Percentiles rank a stretch among this genome's conserved stretches.
Conservation (phyloP, 129 eudicot species). For the Arctium minus region DNA sequence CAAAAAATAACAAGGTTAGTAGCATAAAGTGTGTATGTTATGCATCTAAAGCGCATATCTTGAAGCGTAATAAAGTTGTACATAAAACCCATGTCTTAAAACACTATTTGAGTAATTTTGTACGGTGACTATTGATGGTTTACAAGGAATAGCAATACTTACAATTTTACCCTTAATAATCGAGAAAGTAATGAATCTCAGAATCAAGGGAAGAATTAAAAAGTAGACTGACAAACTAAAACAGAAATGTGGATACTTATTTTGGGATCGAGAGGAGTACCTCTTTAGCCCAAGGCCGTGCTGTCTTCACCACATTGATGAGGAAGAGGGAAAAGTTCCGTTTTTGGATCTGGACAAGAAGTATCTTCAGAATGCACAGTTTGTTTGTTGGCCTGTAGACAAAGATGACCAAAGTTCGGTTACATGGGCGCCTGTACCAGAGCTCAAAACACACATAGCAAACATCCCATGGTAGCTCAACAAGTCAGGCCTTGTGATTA, state of each 20-base stretch:
- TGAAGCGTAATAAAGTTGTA: not conserved
- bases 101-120: not conserved
- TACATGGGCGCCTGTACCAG: not conserved
- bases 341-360: conserved; percentile 35
- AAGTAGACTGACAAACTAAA: not conserved
- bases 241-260: not conserved
- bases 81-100: not conserved
- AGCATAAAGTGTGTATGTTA: not conserved
- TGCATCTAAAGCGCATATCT: not conserved
- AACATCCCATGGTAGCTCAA: not conserved
- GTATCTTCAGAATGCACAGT: conserved; percentile 18
- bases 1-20: conserved; percentile 8
- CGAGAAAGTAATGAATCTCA: not conserved
- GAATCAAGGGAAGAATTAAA: not conserved
- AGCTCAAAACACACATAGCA: no score
- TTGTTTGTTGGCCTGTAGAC: conserved; percentile 33
- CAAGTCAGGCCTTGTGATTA: not conserved
- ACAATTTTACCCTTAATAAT: not conserved
- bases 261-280: not conserved
- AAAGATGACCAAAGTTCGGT: conserved; percentile 2
- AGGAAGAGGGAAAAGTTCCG: conserved; percentile 30
- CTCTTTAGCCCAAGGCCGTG: conserved; percentile 44
- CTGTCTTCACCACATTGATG: conserved; percentile 40
- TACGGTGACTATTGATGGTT: not conserved
- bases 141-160: not conserved